Evolutionary conservation across 306 rosid species (phyloP), one percentile per base, ranked within the genome.

Genomic region (Chamaecrista fasciculata): DNA sequence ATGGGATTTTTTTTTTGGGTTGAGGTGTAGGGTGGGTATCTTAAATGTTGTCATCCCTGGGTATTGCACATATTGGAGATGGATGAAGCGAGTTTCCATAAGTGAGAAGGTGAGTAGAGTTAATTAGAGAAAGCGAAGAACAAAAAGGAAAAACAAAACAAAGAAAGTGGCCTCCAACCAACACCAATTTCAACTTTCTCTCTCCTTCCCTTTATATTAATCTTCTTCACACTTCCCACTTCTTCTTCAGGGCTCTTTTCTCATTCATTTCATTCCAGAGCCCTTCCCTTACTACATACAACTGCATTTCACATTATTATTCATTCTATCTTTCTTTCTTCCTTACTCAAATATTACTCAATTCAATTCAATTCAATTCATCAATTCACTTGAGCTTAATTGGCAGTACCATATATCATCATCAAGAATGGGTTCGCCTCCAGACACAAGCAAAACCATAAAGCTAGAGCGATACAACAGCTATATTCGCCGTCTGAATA

Each of bases 381-480:
- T 11, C 18, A n/a, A n/a, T n/a, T n/a, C n/a, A n/a, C n/a, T n/a
- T n/a, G n/a, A n/a, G n/a, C n/a, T n/a, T n/a, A n/a, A n/a, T n/a
- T n/a, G n/a, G n/a, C n/a, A n/a, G n/a, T 4, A 33, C 6, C 36
- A 33, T 39, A 1, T 12, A 2, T 11, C 46, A 11, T 42, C 47
- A 12, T 19, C 56, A 4, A 1, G 43, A 56, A 92, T 92, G 96
- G 91, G 85, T 23, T 88, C 97, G 4, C 95, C 97, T 1, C 96
- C 98, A 0, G 97, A 94, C 68, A 94, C 92, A 0, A 94, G 99
- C 78, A 94, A 94, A 74, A 91, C 97, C 66, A 29, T 95, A 8
- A 91, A 91, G 77, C 79, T 91, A 0, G 99, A 95, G 62, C 83
- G 97, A 4, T 95, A 95, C 78, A 91, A 95, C 82, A 91, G 95